Percentiles rank a stretch among this genome's conserved stretches.
These are phyloP conservation scores for Teratosphaeria destructans DNA, from an alignment of 2,329 filamentous ascomycete genomes.

Conservation along the genomic window DNA sequence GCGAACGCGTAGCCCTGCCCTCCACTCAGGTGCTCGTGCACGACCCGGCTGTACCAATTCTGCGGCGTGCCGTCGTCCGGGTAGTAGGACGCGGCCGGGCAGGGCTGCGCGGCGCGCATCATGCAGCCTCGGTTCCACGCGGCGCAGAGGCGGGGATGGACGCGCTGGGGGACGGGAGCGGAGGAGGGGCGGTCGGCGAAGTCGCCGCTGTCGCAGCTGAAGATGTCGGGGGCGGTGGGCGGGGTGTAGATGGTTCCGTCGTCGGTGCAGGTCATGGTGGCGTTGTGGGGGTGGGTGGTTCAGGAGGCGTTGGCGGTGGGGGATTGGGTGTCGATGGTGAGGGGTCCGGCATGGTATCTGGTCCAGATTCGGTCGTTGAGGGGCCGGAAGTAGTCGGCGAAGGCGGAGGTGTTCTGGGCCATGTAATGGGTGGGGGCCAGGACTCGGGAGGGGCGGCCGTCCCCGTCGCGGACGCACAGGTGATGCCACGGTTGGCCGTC, in stretches of 20 bases:
- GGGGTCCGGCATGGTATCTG: slow-evolving; percentile 33
- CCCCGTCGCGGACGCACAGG: slow-evolving; percentile 40
- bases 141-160: slow-evolving; percentile 63
- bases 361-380: slow-evolving; percentile 44
- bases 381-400: slow-evolving; percentile 40
- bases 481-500: slow-evolving; percentile 55
- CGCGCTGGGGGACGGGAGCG: slow-evolving; percentile 39
- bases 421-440: slow-evolving; percentile 33
- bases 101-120: slow-evolving; percentile 42
- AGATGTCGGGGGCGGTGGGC: slow-evolving; percentile 54
- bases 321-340: slow-evolving; percentile 57
- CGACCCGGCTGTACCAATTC: slow-evolving; percentile 48
- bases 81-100: slow-evolving; percentile 34
- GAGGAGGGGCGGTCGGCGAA: slow-evolving; percentile 38
- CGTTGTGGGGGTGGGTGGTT: slow-evolving; percentile 24
- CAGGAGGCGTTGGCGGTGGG: slow-evolving; percentile 44
- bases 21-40: slow-evolving; percentile 51
- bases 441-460: slow-evolving; percentile 28
- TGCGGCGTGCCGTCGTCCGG: slow-evolving; percentile 12
- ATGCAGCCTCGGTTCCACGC: slow-evolving; percentile 67
- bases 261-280: slow-evolving; percentile 29
- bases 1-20: slow-evolving; percentile 53
- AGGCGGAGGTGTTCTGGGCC: slow-evolving; percentile 34
- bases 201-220: slow-evolving; percentile 55
- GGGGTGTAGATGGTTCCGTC: slow-evolving; percentile 40